Evolutionary conservation across 1,139 yeast species (phyloP), one percentile per base, ranked within the genome.

Genomic region (Zygosaccharomyces pseudobailii): DNA sequence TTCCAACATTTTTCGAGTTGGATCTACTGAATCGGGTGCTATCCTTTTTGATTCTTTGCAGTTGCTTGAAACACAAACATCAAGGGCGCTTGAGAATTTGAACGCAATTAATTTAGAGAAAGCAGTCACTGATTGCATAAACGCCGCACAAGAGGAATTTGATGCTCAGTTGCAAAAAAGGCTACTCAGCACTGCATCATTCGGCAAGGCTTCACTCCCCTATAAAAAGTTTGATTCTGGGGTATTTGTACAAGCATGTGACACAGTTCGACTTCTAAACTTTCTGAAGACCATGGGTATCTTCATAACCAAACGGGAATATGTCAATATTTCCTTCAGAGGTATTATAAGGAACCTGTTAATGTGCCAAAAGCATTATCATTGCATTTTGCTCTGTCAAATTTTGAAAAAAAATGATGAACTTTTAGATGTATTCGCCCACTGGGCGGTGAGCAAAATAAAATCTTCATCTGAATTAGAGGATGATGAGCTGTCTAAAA

Each of bases 371-470:
- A 72, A 77, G 54, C 87, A 85, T 64, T 74, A 76, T 7, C 71
- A 87, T 36, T 81, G 92, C 0, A 67, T 87, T 40, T 78, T 81
- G 51, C 71, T 89, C 2, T 75, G 84, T 6, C 75, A 76, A 10
- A 70, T 77, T 36, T 66, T 85, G 45, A 50, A 55, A 7, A 41
- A 48, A 28, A 31, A 24, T 4, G 40, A 37, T 4, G 42, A 50
- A 22, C 45, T 55, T 19, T 46, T 58, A 2, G 36, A 69, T 22
- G 76, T 90, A 0, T 86, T 82, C 57, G 74, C 81, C 2, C 78
- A 84, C 55, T 92, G 97, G 97, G 92, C 96, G 17, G 79, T 85
- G 50, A 71, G 76, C 34, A 86, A 87, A 58, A 80, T 88, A 23
- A 77, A 76, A 47, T 67, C 72, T 36, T 80, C 83, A 17, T 58